phyloP scores from a whole-genome alignment of 2,329 filamentous ascomycete genomes.

The Chaetomiaceae sp. region DNA sequence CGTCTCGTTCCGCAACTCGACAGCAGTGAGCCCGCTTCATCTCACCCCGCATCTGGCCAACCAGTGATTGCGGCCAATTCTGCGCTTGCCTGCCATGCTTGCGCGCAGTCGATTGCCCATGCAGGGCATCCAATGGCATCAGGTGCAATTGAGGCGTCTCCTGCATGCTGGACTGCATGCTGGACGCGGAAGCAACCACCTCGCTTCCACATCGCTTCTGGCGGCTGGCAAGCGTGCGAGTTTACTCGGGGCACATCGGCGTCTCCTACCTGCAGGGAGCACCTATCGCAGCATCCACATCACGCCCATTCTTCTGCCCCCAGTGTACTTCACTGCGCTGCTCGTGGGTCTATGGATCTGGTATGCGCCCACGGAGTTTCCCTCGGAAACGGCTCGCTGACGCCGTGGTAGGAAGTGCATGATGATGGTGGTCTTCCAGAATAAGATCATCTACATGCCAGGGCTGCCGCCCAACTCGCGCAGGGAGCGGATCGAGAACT shows the following conservation, averaged over 20 bases:
- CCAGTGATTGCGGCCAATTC: conserved; percentile 15
- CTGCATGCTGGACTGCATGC: conserved; percentile 13
- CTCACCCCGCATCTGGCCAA: conserved; percentile 13
- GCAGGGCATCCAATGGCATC: conserved; percentile 9
- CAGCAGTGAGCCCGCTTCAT: conserved; percentile 5
- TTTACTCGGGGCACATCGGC: background rate
- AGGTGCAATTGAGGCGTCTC: background rate
- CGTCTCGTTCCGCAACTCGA: too few relatives aligned
- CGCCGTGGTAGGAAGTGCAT: conserved; percentile 50
- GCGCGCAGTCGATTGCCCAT: conserved; percentile 2
- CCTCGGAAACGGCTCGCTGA: background rate
- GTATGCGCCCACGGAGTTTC: background rate
- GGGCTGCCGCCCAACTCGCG: conserved; percentile 68
- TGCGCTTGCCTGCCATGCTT: conserved; percentile 7
- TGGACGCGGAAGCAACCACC: conserved; percentile 4
- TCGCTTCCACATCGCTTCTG: conserved; percentile 11
- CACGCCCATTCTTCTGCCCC: conserved; percentile 54
- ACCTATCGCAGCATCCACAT: conserved; percentile 30
- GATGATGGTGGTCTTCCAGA: conserved; percentile 74
- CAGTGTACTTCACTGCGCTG: conserved; percentile 61
- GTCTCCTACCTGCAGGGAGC: background rate
- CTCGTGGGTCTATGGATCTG: conserved; percentile 60
- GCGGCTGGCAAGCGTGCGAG: background rate
- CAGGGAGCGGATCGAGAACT: conserved; percentile 62
- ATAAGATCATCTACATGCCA: conserved; percentile 79